Percentiles rank a stretch among this genome's conserved stretches.
Evolutionary conservation across 139 green algal species (phyloP).

Genomic region (Micromonas pusilla): DNA sequence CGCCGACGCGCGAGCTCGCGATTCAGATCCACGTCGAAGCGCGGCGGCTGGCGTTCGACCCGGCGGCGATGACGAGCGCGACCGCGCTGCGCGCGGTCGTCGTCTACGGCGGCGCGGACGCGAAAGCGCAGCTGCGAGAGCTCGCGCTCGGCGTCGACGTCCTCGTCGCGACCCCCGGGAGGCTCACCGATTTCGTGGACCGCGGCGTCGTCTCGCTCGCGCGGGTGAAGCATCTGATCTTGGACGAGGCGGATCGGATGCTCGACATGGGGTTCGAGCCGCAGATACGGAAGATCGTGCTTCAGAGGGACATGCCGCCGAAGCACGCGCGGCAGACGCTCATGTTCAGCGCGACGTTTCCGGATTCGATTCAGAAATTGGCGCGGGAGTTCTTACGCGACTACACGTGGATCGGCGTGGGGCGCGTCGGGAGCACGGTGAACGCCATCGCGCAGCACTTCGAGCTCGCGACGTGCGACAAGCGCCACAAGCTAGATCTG

Average conservation of each 20-base stretch:
- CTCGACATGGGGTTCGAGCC: too few species aligned
- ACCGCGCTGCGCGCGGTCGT: neutral
- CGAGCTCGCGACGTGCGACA: neutral
- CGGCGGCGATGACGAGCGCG: too few species aligned
- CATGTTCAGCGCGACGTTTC: constrained; percentile 31
- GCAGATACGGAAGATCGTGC: constrained; percentile 62
- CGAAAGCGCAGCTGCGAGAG: constrained; percentile 16
- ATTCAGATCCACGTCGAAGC: constrained; percentile 26
- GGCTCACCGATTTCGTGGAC: constrained; percentile 31
- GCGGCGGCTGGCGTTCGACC: constrained; percentile 3
- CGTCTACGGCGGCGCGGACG: constrained; percentile 29
- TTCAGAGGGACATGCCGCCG: constrained; percentile 26
- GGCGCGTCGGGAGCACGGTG: constrained; percentile 25
- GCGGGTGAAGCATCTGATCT: constrained; percentile 51
- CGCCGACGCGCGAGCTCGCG: constrained; percentile 27
- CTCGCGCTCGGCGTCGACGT: constrained; percentile 22
- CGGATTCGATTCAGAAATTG: constrained; percentile 23
- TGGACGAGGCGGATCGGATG: constrained; percentile 92
- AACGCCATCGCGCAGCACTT: constrained; percentile 25
- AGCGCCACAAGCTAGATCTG: constrained; percentile 20
- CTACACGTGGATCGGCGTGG: constrained; percentile 24
- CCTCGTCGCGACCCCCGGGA: constrained; percentile 27
- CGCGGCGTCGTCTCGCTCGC: neutral
- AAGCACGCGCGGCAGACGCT: constrained; percentile 31
- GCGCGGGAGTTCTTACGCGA: constrained; percentile 27